phyloP scores from a whole-genome alignment of 2,329 filamentous ascomycete species.

The Cladophialophora psammophila region DNA sequence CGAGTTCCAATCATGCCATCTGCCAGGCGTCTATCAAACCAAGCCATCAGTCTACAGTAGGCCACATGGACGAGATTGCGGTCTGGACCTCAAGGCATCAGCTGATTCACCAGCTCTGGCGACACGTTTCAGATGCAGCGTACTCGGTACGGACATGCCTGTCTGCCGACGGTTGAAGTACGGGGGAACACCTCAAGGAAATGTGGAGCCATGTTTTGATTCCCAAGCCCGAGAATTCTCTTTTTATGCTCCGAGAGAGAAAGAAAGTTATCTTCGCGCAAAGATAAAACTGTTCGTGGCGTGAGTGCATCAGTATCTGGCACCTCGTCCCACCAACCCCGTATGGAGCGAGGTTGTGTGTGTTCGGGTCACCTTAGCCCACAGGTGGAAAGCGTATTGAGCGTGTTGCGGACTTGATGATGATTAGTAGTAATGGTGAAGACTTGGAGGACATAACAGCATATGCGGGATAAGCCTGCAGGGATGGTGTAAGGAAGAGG shows the following conservation, averaged over 20 bases:
- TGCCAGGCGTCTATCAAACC: not conserved
- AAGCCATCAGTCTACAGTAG: conserved; percentile 1
- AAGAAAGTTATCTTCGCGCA: not conserved
- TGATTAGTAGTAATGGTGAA: not conserved
- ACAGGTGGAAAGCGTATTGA: not conserved
- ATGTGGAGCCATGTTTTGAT: not conserved
- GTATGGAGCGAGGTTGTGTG: conserved; percentile 1
- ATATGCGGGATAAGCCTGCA: conserved; percentile 2
- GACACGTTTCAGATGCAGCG: conserved; percentile 12
- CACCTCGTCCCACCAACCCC: not conserved
- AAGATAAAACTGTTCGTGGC: not conserved
- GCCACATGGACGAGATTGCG: not conserved
- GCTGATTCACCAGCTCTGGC: conserved; percentile 4
- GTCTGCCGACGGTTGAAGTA: conserved; percentile 1
- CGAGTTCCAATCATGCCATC: not conserved
- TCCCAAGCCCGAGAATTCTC: not conserved
- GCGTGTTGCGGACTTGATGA: not conserved
- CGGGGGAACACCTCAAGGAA: not conserved
- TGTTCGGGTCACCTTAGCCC: not conserved
- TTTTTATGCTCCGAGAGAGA: not conserved
- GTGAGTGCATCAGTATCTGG: not conserved
- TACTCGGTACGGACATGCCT: not conserved
- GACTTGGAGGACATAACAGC: not conserved
- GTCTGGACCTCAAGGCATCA: conserved; percentile 15
- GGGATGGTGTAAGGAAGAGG: not conserved